Base-by-base conservation (phyloP, 2,329 filamentous ascomycete species). In the Diaporthe ilicicola region DNA sequence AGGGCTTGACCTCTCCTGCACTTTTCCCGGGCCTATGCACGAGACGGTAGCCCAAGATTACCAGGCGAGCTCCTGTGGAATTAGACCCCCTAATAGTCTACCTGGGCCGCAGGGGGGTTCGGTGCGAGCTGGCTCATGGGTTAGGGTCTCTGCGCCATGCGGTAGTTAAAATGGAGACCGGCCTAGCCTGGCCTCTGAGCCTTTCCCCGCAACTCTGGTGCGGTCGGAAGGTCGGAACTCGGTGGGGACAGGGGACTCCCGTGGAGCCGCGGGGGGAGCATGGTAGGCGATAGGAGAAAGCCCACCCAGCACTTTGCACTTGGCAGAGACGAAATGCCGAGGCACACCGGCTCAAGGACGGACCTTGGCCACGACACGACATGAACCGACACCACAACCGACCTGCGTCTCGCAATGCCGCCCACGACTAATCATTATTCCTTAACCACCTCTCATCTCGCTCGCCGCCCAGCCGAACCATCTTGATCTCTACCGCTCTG, bases 301-400 rank as follows among this genome's bases (percentile, higher is more conserved):
- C 37, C 37, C 37, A 39, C 37, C 37, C 37, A 39, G 9, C 32
- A 32, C 13, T 5, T 15, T 54, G 53, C 54, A 24, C 17, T 29
- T 15, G 50, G 64, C 64, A 67, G 29, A 22, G 50, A 56, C 32
- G 15, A 27, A 50, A 59, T 68, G 42, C 65, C 65, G 65, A 68
- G 65, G 65, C 65, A 68, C 65, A 59, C 53, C 65, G 65, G 65
- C 53, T 55, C 50, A 19, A 37, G 29, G 24, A 46, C 51, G 53
- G 29, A 37, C 53, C 65, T 68, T 68, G 65, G 51, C 65, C 42
- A 68, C 65, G 42, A 68, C 53, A 48, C 59, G 59, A 62, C 59
- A 62, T 42, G 59, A 62, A 62, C 59, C 59, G 59, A 62, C 59
- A 48, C 42, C 59, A 62, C 27, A 62, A 48, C 59, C 59, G 59